Evolutionary conservation across 2,329 filamentous ascomycete genomes (phyloP).

Genomic region (Nannizzia gypsea): DNA sequence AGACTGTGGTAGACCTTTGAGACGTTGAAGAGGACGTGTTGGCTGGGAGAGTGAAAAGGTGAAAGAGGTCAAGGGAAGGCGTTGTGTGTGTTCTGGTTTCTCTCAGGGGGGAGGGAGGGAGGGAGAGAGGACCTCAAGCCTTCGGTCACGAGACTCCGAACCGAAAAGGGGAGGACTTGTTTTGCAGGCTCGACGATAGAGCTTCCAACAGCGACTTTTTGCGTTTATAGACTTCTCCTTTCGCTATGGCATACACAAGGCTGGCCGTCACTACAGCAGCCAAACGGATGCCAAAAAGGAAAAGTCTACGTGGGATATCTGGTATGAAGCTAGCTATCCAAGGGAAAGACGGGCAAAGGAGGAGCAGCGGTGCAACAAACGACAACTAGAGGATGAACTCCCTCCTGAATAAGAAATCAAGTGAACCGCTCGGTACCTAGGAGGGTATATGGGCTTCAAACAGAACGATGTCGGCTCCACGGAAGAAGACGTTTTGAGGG

Average conservation of each 20-base stretch:
- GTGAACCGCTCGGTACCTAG: not conserved
- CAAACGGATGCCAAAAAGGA: not conserved
- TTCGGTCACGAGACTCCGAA: not conserved
- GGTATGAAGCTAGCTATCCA: constrained; percentile 1
- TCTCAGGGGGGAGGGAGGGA: not conserved
- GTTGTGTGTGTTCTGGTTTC: not conserved
- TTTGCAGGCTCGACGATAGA: not conserved
- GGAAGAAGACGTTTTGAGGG: not conserved
- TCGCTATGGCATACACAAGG: not conserved
- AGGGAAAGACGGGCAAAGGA: not conserved
- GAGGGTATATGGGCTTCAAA: constrained; percentile 1
- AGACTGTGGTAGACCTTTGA: not conserved
- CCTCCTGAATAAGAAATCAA: not conserved
- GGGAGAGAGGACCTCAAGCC: not conserved
- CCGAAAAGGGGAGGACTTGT: not conserved
- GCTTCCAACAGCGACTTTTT: not conserved
- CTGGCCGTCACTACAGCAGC: not conserved
- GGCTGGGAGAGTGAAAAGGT: not conserved
- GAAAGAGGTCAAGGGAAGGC: not conserved
- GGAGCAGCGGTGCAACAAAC: not conserved
- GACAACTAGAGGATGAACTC: not conserved
- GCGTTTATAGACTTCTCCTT: not conserved
- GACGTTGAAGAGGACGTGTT: not conserved
- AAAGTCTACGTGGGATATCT: not conserved
- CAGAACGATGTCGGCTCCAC: not conserved